Base-by-base conservation (phyloP, 2,329 filamentous ascomycete species). In the Diaporthe vexans region DNA sequence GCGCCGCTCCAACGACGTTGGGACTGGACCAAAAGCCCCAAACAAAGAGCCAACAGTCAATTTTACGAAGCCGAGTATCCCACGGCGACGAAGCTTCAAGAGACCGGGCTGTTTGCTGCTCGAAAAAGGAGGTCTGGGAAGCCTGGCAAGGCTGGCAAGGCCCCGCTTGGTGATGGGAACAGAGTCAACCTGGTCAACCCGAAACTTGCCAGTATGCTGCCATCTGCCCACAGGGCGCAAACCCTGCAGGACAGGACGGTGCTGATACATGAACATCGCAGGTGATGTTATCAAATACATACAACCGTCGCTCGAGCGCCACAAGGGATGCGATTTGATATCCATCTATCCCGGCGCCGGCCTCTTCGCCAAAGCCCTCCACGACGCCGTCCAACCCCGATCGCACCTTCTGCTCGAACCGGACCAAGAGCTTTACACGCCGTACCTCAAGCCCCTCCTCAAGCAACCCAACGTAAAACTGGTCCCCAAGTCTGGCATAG, bases 391-490 rank as follows among this genome's bases (percentile, higher is more conserved):
- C 10, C 85, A 94, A 79, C 96, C 96, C 6, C 91, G 95, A 73
- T 92, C 90, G 7, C 97, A 99, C 84, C 85, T 98, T 58, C 86
- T 99, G 56, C 88, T 98, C 83, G 95, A 98, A 79, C 91, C 92
- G 3, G 89, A 94, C 46, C 81, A 83, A 3, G 83, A 86, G 0
- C 79, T 88, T 4, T 96, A 94, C 81, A 76, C 83, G 0, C 85
- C 89, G 0, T 91, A 92, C 75, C 89, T 98, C 33, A 79, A 88
- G 24, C 85, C 89, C 0, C 85, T 95, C 1, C 81, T 90, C 9
- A 79, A 87, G 1, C 84, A 84, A 8, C 83, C 87, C 2, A 86
- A 87, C 70, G 85, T 86, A 4, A 83, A 84, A 48, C 79, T 94
- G 59, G 72, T 92, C 0, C 86, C 86, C 9, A 87, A 90, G 74